Evolutionary conservation across 2,329 filamentous ascomycete species (phyloP), one percentile per base, ranked within the genome.

Genomic region (Aspergillus hiratsukae): DNA sequence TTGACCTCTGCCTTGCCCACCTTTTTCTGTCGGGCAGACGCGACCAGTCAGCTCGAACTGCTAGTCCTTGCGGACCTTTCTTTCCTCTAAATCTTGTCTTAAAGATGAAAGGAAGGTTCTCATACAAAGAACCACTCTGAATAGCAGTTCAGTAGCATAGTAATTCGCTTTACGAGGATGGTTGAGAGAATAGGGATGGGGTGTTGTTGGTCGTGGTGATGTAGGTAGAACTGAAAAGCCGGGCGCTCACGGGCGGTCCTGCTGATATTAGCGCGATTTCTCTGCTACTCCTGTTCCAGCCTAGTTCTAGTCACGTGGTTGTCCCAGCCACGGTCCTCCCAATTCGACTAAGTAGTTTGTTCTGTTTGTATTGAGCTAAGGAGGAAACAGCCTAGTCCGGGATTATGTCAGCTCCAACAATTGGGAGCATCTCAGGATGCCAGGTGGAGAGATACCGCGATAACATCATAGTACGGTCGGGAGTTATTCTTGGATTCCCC

Each of bases 101-200:
- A 64, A 57, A 58, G 59, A 68, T 60, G 62, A 62, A 64, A 67
- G 56, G 58, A 66, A 60, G 58, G 64, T 59, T 66, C 66, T 72
- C 67, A 71, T 70, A 71, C 69, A 66, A 69, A 66, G 68, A 70
- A 63, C 67, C 70, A 65, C 65, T 66, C 61, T 64, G 58, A 37
- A 58, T 61, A 66, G 68, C 64, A 61, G 58, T 61, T 64, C 60
- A 67, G 65, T 65, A 70, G 67, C 65, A 72, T 71, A 67, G 64
- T 70, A 64, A 69, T 71, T 72, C 68, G 69, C 67, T 73, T 75
- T 75, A 75, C 73, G 68, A 65, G 63, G 63, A 66, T 62, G 59
- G 56, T 57, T 53, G 58, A 63, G 49, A 56, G 51, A 56, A 55
- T 45, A 50, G 51, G 59, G 57, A 54, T 52, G 58, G 52, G 54